Base-by-base conservation (phyloP, 2,329 filamentous ascomycete species). In the Penicillium frequentans region DNA sequence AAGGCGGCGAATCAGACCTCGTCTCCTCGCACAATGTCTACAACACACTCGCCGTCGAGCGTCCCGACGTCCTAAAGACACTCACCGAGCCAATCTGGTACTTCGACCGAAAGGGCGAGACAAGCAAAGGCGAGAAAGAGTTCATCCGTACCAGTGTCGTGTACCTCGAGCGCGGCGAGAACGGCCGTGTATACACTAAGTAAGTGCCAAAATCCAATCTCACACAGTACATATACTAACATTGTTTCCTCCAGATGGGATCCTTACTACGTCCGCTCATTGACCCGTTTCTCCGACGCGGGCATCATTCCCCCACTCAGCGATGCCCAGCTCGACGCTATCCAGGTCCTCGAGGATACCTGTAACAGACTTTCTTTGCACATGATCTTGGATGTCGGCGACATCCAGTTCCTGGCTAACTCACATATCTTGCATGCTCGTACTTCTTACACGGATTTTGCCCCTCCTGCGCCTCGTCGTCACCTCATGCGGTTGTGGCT, bases 31-130 rank as follows among this genome's bases (percentile, higher is more conserved):
- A 96, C 73, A 79, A 87, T 64, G 89, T 96, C 39, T 96, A 89
- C 85, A 96, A 96, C 75, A 83, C 83, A 37, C 81, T 96, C 35
- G 90, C 91, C 70, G 75, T 74, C 39, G 86, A 93, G 70, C 82
- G 90, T 24, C 90, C 91, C 0, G 91, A 93, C 67, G 88, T 96
- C 1, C 88, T 90, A 0, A 85, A 90, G 72, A 82, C 87, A 6
- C 79, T 96, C 52, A 88, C 89, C 1, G 77, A 87, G 71, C 91
- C 91, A 0, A 85, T 91, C 62, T 96, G 91, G 91, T 95, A 96
- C 78, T 93, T 96, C 73, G 91, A 96, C 75, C 88, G 91, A 54
- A 96, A 96, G 79, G 91, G 91, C 11, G 91, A 96, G 79, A 86
- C 84, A 1, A 90, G 86, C 23, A 77, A 81, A 14, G 91, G 90